Evolutionary conservation across 2,329 filamentous ascomycete species (phyloP), one percentile per base, ranked within the genome.

Genomic region (Venturia pyrina): DNA sequence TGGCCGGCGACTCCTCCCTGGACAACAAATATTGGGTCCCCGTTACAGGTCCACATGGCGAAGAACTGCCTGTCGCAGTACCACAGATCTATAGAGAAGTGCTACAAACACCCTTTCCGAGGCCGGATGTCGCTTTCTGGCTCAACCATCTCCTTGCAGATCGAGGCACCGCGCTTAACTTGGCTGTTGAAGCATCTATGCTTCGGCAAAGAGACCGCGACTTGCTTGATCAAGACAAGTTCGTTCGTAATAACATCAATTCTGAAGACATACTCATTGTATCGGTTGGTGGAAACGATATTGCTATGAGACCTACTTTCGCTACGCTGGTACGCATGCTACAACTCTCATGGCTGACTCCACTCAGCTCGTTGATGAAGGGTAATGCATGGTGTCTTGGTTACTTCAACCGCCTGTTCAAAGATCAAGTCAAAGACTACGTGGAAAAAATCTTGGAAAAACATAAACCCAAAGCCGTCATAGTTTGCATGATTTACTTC

Each of bases 401-500:
- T 6, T 73, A 77, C 66, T 76, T 77, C 68, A 69, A 70, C 24
- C 13, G 70, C 5, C 61, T 77, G 44, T 76, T 77, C 66, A 70
- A 72, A 0, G 63, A 67, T 0, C 70, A 73, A 32, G 67, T 71
- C 0, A 70, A 74, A 63, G 46, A 70, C 4, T 77, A 76, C 65
- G 67, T 76, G 59, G 48, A 63, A 0, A 68, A 67, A 1, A 41
- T 76, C 10, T 69, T 71, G 5, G 67, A 70, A 5, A 71, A 70
- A 32, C 72, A 71, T 1, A 75, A 73, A 62, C 75, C 75, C 1
- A 70, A 71, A 11, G 72, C 72, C 15, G 70, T 76, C 13, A 69
- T 76, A 19, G 69, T 75, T 4, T 76, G 74, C 66, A 76, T 76
- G 74, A 77, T 77, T 44, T 77, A 76, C 67, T 76, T 70, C 64